Percentiles rank a stretch among this genome's conserved stretches.
These are phyloP conservation scores for Aureobasidium sp. DNA, from an alignment of 2,329 filamentous ascomycete species.

Conservation along the genomic window DNA sequence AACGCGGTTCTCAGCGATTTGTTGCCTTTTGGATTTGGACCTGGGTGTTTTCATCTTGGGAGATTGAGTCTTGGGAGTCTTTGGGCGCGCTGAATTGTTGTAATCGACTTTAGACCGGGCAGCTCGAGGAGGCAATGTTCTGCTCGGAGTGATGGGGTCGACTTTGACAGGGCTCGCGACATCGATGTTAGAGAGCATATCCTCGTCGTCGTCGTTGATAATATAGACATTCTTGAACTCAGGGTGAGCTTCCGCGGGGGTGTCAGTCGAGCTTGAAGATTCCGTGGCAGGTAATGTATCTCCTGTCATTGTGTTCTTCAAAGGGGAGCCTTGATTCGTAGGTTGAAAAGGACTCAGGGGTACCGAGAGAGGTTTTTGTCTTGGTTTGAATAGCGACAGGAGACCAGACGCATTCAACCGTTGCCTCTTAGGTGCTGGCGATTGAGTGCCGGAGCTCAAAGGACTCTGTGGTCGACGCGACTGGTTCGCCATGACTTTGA, in stretches of 20 bases:
- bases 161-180: not conserved
- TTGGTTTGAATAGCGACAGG: conserved; percentile 9
- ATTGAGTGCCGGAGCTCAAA: not conserved
- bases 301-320: not conserved
- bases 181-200: conserved; percentile 6
- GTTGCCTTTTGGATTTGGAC: conserved; percentile 13
- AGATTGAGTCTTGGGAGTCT: not conserved
- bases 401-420: conserved; percentile 2
- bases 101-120: conserved; percentile 19
- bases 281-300: not conserved
- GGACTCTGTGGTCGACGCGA: not conserved
- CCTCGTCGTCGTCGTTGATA: conserved; percentile 1
- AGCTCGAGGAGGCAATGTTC: conserved; percentile 19
- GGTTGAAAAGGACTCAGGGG: not conserved
- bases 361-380: not conserved
- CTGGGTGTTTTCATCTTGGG: not conserved
- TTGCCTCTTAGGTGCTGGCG: not conserved
- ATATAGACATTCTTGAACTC: not conserved
- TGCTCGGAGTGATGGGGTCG: not conserved
- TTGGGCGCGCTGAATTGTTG: conserved; percentile 12
- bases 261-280: not conserved
- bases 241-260: not conserved
- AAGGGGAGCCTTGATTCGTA: no score
- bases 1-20: conserved; percentile 7
- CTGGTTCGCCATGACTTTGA: not conserved